Evolutionary conservation across 2,329 filamentous ascomycete genomes (phyloP), one percentile per base, ranked within the genome.

Genomic region (Exophiala mesophila): DNA sequence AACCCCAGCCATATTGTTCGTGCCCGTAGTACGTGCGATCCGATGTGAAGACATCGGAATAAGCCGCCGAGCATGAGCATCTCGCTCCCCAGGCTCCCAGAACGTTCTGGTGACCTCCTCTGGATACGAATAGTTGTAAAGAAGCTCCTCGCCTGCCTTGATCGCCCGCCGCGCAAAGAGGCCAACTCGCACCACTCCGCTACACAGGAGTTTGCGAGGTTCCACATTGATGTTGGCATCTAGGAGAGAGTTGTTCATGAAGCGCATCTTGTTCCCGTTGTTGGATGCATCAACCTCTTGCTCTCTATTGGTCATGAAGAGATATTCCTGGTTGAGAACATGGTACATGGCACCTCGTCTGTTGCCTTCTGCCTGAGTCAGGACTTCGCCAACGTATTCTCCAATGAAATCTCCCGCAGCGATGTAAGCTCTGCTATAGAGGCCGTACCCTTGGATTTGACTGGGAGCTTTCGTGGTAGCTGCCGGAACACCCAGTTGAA

Each of bases 371-470:
- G 80, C 73, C 28, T 77, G 74, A 3, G 77, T 80, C 44, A 90
- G 82, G 8, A 88, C 70, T 60, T 92, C 87, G 34, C 87, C 87
- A 2, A 80, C 79, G 59, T 92, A 92, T 60, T 92, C 87, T 21
- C 85, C 83, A 13, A 92, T 71, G 53, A 85, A 90, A n/a, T 85
- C 81, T 39, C 82, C 78, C 46, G 76, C 72, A 3, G 68, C 67
- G 47, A 88, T 79, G 41, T 78, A 69, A 56, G 87, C 80, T 3
- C 80, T 82, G 1, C 82, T 74, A 57, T 84, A 90, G 0, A 92
- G 69, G 0, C 86, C 87, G 50, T 88, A 87, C 0, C 86, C 86
- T 36, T 55, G 54, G 3, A 58, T 52, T 47, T 79, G 77, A 34
- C 83, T 88, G 40, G 80, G 72, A 2, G 85, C 87, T 4, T 88